A percentile compares a stretch with the other conserved stretches of the same genome.
These are phyloP conservation scores for Sarcocystis neurona DNA, from an alignment of 169 alveolate genomes.

Conservation along the genomic window DNA sequence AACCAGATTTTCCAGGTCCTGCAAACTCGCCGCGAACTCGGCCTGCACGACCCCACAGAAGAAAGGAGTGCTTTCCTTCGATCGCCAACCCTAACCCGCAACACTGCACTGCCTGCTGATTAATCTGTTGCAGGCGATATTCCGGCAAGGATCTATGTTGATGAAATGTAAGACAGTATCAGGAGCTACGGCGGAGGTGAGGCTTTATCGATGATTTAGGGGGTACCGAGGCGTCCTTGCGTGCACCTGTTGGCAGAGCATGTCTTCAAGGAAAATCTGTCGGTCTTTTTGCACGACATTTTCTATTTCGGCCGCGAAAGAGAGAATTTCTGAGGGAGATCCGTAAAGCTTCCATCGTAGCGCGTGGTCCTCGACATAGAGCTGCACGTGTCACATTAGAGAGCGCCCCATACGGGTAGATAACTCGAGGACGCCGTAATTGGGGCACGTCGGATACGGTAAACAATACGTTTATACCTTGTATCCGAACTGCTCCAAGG, in stretches of 20 bases:
- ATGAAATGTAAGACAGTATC: background rate
- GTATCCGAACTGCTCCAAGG: slow-evolving; percentile 79
- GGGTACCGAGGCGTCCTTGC: background rate
- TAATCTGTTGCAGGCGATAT: background rate
- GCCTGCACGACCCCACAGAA: slow-evolving; percentile 43
- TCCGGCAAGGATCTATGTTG: background rate
- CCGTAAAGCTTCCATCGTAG: slow-evolving; percentile 87
- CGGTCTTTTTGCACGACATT: slow-evolving; percentile 82
- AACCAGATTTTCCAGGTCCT: slow-evolving; percentile 82
- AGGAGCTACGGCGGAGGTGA: background rate
- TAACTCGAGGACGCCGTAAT: no score
- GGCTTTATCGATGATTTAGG: no score
- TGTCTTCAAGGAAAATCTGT: slow-evolving; percentile 79
- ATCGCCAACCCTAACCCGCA: no score
- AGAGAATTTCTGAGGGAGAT: slow-evolving; percentile 83
- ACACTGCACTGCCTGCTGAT: background rate
- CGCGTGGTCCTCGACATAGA: slow-evolving; percentile 80
- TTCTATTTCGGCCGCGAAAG: slow-evolving; percentile 77
- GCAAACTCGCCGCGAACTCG: slow-evolving; percentile 85
- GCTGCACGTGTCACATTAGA: slow-evolving; percentile 56
- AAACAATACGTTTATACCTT: no score
- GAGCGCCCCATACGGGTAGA: no score
- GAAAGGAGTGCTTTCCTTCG: background rate
- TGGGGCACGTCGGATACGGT: no score
- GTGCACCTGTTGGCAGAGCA: slow-evolving; percentile 78